These are phyloP conservation scores for Prunus yedoensis DNA, from an alignment of 331 rosid species.

Conservation along the genomic window DNA sequence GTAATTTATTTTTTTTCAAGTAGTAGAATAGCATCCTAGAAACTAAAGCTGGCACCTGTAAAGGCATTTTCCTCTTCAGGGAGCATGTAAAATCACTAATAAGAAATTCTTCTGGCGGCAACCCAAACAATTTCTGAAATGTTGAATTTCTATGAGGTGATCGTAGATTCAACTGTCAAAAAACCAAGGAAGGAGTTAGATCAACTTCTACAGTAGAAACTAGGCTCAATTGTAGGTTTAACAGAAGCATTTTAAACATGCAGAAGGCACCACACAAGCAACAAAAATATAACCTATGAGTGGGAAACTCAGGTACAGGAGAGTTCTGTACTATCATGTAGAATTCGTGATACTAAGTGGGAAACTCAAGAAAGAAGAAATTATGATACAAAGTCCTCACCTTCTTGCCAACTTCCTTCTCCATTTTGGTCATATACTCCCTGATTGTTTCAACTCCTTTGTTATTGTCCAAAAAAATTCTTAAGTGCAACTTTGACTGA, in stretches of 20 bases:
- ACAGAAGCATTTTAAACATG: background rate
- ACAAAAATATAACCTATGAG: background rate
- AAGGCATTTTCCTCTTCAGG: conserved; percentile 69
- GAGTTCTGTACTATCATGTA: background rate
- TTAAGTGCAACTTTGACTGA: conserved; percentile 82
- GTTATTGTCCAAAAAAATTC: conserved; percentile 77
- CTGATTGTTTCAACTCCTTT: conserved; percentile 75
- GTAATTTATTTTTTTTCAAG: background rate
- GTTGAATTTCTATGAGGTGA: conserved; percentile 87
- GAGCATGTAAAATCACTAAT: conserved; percentile 75
- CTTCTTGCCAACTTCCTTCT: conserved; percentile 94
- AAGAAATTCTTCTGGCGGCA: conserved; percentile 93
- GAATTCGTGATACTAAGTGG: too few relatives aligned
- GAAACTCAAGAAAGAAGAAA: conserved; percentile 2
- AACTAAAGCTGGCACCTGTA: conserved; percentile 53
- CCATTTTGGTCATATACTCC: conserved; percentile 85
- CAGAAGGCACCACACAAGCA: conserved; percentile 1
- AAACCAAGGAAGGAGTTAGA: conserved; percentile 27
- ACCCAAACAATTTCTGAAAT: conserved; percentile 78
- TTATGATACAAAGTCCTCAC: conserved; percentile 34
- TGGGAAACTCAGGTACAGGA: background rate
- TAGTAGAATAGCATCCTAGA: background rate
- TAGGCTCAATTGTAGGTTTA: background rate
- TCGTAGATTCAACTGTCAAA: conserved; percentile 61
- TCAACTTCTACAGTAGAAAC: conserved; percentile 6